Evolutionary conservation across 2,329 filamentous ascomycete species (phyloP), one percentile per base, ranked within the genome.

Genomic region (Aspergillus sojae): DNA sequence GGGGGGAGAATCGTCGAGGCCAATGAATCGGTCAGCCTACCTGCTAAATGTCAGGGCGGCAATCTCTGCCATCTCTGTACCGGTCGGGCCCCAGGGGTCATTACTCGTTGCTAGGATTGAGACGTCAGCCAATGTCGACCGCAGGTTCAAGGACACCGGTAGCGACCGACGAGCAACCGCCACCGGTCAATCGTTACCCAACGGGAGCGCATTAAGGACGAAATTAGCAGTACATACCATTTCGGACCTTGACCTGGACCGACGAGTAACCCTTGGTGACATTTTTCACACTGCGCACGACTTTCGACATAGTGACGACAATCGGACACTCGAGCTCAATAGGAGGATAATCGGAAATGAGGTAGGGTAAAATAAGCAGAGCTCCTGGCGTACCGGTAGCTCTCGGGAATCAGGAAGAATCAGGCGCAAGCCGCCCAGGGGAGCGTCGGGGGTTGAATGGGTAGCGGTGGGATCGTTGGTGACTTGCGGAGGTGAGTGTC

Each of bases 31-130:
- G 16, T 19, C 57, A 53, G 81, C 90, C 75, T 89, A 97, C 94
- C 92, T 96, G 83, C 96, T 96, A 83, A 94, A 99, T 57, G 95
- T 98, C 85, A 98, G 90, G 79, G 95, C 92, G 79, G 95, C 93
- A 76, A 99, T 97, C 82, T 99, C 95, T 80, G 91, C 92, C 95
- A 99, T 98, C 79, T 99, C 94, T 64, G 93, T 96, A 65, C 95
- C 95, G 50, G 94, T 96, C 58, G 95, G 95, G 70, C 95, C 95
- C 95, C 95, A 99, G 82, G 94, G 92, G 77, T 98, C 95, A 78
- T 99, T 99, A 82, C 94, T 98, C 66, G 95, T 99, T 67, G 95
- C 95, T 98, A 77, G 21, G 65, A 70, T n/a, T 32, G 54, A 36
- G 28, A 57, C 68, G 28, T 61, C 39, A 62, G 52, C 48, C 53